Conservation (phyloP, 495 filamentous ascomycete species). For the Neurospora tetrasperma region DNA sequence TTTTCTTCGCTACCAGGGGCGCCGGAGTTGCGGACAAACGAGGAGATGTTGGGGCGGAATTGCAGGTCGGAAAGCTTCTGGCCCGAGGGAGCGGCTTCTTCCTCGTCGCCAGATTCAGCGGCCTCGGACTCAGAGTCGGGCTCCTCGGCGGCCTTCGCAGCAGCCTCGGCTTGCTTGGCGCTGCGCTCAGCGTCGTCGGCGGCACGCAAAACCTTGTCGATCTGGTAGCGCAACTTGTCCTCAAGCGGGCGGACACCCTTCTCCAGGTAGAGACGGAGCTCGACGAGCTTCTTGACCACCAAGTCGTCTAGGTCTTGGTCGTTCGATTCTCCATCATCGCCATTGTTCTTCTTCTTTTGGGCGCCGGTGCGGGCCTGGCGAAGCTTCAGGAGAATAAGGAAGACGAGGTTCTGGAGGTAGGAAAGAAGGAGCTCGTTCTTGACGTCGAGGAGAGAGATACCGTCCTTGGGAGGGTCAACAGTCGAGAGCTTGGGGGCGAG, state of each 20-base stretch:
- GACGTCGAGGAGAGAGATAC: constrained; percentile 85
- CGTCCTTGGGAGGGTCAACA: constrained; percentile 58
- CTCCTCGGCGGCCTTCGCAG: constrained; percentile 20
- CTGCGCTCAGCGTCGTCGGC: constrained; percentile 60
- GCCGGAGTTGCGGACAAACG: constrained; percentile 26
- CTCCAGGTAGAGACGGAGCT: constrained; percentile 79
- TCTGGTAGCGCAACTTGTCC: constrained; percentile 71
- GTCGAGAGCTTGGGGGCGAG: constrained; percentile 49
- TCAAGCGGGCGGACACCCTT: constrained; percentile 87
- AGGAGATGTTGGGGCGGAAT: constrained; percentile 54
- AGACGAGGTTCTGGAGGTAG: constrained; percentile 89
- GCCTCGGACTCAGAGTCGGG: constrained; percentile 31
- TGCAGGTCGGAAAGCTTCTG: constrained; percentile 52
- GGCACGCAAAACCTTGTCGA: constrained; percentile 80
- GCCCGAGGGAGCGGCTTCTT: constrained; percentile 16
- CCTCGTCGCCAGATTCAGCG: constrained; percentile 30
- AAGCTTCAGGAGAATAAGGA: constrained; percentile 75
- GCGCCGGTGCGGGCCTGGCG: constrained; percentile 41
- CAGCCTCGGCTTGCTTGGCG: constrained; percentile 15
- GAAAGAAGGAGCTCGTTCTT: constrained; percentile 94
- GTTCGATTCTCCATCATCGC: constrained; percentile 4
- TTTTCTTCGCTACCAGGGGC: constrained; percentile 19
- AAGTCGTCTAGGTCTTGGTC: constrained; percentile 29
- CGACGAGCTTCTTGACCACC: constrained; percentile 70
- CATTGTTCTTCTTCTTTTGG: constrained; percentile 20